Evolutionary conservation across 257 asterid genomes (phyloP), one percentile per base, ranked within the genome.

Genomic region (Petunia axillaris): DNA sequence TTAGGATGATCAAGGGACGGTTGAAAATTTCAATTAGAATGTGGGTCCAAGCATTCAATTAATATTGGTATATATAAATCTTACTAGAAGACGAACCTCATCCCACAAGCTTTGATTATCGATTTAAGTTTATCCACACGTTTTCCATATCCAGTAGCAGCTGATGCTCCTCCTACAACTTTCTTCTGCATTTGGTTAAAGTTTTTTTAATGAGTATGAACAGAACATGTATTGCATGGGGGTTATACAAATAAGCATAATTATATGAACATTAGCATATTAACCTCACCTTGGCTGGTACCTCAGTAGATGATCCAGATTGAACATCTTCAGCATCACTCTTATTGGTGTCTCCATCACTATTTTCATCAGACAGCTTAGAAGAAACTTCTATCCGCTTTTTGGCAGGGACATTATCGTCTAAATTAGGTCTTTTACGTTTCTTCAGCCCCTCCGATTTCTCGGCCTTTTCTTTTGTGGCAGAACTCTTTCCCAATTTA

Each of bases 91-190:
- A 82, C 84, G 83, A 68, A 95, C 99, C 97, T 91, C 97, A 96
- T 90, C 87, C 98, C 99, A 85, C 98, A 96, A 77, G 99, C 93
- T 88, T 92, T 96, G 77, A 96, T 94, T 78, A 92, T 83, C 65
- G 98, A 91, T 85, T 89, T 96, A 82, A 96, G 90, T 81, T 90
- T 90, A 86, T 96, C 99, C 85, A 91, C 98, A 65, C 53, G 83
- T 86, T 91, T 90, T 80, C 98, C 97, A 79, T 87, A 87, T 83
- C 83, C 93, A 82, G 97, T 73, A 70, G 91, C 82, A 76, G 95
- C 50, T 46, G 81, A 0, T 71, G 77, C 46, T 48, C 62, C 77
- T 44, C 50, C 50, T 11, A 71, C 83, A 82, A 88, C 94, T 84
- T 89, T 93, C 83, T 73, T 89, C 99, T 91, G 95, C 85, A 78